Evolutionary conservation across 257 asterid genomes (phyloP).

Genomic region (Linderniella brevidens): DNA sequence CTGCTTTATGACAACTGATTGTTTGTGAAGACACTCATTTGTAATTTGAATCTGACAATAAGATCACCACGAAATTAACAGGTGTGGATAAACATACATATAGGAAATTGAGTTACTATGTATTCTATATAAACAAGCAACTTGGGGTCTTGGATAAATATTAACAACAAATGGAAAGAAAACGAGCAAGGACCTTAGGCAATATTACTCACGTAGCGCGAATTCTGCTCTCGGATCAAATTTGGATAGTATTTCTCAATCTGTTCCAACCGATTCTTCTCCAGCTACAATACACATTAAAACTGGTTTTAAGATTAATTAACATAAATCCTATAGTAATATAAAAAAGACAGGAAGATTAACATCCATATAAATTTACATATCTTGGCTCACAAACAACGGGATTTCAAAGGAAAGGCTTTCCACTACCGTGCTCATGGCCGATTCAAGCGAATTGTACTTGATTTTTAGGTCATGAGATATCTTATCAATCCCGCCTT

Average conservation of each 20-base stretch:
- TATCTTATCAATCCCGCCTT: slow-evolving; percentile 49
- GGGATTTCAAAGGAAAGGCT: slow-evolving; percentile 5
- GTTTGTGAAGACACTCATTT: slow-evolving; percentile 81
- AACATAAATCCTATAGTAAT: no score
- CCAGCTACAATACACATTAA: slow-evolving; percentile 14
- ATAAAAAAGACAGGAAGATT: no score
- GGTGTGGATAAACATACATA: background rate
- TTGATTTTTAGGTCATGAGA: slow-evolving; percentile 56
- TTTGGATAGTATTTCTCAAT: slow-evolving; percentile 81
- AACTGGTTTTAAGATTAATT: no score
- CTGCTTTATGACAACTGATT: slow-evolving; percentile 80
- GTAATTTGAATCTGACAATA: slow-evolving; percentile 74
- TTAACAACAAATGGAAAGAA: background rate
- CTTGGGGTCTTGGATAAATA: no score
- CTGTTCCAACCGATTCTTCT: slow-evolving; percentile 53
- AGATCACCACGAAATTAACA: slow-evolving; percentile 4
- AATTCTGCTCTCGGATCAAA: slow-evolving; percentile 69
- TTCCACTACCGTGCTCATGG: slow-evolving; percentile 45
- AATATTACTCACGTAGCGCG: slow-evolving; percentile 63
- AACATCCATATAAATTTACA: slow-evolving; percentile 8
- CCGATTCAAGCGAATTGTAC: slow-evolving; percentile 55
- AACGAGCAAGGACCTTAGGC: background rate
- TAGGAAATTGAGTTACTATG: no score
- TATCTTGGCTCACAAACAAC: background rate
- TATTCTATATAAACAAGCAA: no score